Percentiles rank a stretch among this genome's conserved stretches.
phyloP scores from a whole-genome alignment of 164 flowering plant species.

The Hamamelis virginiana region DNA sequence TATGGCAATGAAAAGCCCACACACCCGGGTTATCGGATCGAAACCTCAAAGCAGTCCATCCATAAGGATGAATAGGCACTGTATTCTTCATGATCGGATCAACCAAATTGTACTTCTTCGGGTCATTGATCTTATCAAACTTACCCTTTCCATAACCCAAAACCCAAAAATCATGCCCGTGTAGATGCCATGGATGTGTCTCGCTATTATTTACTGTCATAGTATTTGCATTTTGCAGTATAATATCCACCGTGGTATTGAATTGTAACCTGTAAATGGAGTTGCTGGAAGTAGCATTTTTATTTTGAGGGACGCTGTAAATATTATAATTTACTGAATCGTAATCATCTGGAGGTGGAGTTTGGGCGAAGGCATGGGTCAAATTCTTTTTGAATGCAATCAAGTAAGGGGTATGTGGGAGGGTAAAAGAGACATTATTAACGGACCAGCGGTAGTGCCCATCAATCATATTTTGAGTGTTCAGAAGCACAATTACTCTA shows the following conservation, averaged over 20 bases:
- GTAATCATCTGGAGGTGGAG: slow-evolving; percentile 55
- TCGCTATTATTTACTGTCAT: slow-evolving; percentile 50
- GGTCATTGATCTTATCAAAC: slow-evolving; percentile 42
- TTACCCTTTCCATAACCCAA: slow-evolving; percentile 70
- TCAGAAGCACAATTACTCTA: slow-evolving; percentile 58
- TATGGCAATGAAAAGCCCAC: slow-evolving; percentile 85
- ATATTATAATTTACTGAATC: slow-evolving; percentile 51
- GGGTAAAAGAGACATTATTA: slow-evolving; percentile 67
- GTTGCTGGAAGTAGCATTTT: slow-evolving; percentile 39
- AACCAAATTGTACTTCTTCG: slow-evolving; percentile 47
- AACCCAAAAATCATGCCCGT: slow-evolving; percentile 92
- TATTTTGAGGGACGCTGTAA: slow-evolving; percentile 21
- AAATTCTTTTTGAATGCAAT: slow-evolving; percentile 51
- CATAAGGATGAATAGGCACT: slow-evolving; percentile 52
- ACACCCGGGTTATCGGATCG: slow-evolving; percentile 71
- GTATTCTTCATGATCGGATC: slow-evolving; percentile 78
- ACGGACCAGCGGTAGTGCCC: slow-evolving; percentile 57
- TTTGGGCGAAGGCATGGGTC: slow-evolving; percentile 34
- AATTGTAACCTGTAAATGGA: slow-evolving; percentile 47
- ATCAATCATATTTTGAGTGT: slow-evolving; percentile 67
- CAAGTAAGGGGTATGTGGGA: slow-evolving; percentile 77
- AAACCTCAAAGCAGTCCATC: slow-evolving; percentile 83
- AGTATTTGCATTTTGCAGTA: slow-evolving; percentile 66
- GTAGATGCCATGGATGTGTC: slow-evolving; percentile 90
- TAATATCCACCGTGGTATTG: slow-evolving; percentile 56